Evolutionary conservation across 495 filamentous ascomycete species (phyloP).

Genomic region (Penicillium ucsense): DNA sequence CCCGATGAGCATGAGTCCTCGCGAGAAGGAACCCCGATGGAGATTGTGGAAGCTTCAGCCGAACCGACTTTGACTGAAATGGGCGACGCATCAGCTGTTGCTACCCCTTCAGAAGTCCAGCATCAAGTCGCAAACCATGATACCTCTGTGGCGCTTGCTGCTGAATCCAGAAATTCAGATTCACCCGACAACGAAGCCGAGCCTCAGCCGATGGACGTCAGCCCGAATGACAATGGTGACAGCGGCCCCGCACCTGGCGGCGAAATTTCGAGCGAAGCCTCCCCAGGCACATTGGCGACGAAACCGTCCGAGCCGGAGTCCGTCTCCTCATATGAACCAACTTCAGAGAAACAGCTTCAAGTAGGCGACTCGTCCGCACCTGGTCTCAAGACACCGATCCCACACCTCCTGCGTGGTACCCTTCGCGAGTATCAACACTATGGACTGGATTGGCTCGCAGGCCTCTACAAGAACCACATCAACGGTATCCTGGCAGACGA

Average conservation of each 20-base stretch:
- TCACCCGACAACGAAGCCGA: slow-evolving; percentile 4
- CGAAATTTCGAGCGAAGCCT: slow-evolving; percentile 34
- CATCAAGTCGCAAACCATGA: neutral
- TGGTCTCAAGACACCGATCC: slow-evolving; percentile 62
- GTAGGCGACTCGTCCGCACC: slow-evolving; percentile 23
- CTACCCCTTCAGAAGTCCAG: slow-evolving; percentile 8
- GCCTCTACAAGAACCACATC: slow-evolving; percentile 80
- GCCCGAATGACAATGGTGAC: slow-evolving; percentile 1
- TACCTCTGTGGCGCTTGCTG: slow-evolving; percentile 2
- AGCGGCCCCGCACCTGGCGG: slow-evolving; percentile 20
- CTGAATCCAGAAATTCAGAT: neutral
- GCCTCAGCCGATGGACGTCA: slow-evolving; percentile 6
- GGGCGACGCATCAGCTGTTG: slow-evolving; percentile 7
- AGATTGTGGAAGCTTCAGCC: slow-evolving; percentile 11
- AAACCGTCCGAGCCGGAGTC: slow-evolving; percentile 63
- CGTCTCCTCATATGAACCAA: slow-evolving; percentile 45
- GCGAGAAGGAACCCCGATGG: slow-evolving; percentile 10
- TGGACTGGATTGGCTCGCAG: slow-evolving; percentile 92
- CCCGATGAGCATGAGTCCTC: slow-evolving; percentile 24
- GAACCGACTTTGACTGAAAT: slow-evolving; percentile 4
- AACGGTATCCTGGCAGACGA: slow-evolving; percentile 99
- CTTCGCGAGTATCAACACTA: slow-evolving; percentile 95
- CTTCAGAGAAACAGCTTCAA: slow-evolving; percentile 26
- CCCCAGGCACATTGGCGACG: slow-evolving; percentile 54
- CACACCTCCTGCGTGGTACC: slow-evolving; percentile 81